Conservation (phyloP, 164 flowering plant genomes). For the Berberis vulgaris region DNA sequence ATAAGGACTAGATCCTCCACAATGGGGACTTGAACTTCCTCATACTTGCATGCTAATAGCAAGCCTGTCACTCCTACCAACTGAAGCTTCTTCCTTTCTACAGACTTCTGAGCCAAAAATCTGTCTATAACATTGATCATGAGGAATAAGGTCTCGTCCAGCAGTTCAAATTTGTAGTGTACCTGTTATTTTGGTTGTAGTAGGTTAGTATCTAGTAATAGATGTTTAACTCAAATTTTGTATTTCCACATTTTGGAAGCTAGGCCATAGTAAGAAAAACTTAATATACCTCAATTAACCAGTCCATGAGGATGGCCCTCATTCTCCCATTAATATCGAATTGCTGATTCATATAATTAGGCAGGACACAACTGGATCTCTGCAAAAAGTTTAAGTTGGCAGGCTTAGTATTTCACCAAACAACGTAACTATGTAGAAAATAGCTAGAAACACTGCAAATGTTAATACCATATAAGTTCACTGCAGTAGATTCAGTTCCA, state of each 20-base stretch:
- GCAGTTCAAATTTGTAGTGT: constrained; percentile 73
- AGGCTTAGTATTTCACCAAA: background rate
- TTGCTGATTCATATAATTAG: constrained; percentile 64
- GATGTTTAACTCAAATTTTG: background rate
- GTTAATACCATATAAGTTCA: too few relatives aligned
- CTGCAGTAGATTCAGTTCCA: too few relatives aligned
- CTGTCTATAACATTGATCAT: constrained; percentile 73
- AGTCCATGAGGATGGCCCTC: constrained; percentile 81
- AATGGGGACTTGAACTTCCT: constrained; percentile 67
- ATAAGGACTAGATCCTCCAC: constrained; percentile 68
- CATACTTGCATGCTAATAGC: constrained; percentile 88
- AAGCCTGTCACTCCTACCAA: constrained; percentile 80
- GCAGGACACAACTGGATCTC: constrained; percentile 45
- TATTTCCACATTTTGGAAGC: background rate
- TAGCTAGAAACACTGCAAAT: background rate
- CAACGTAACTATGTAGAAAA: background rate
- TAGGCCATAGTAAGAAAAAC: background rate
- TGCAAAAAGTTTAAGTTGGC: constrained; percentile 15
- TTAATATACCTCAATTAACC: constrained; percentile 75
- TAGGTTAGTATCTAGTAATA: background rate
- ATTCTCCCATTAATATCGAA: constrained; percentile 65
- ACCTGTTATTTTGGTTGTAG: constrained; percentile 35
- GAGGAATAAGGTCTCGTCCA: constrained; percentile 75
- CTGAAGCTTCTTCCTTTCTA: constrained; percentile 67
- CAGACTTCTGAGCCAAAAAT: constrained; percentile 47